Percentiles rank a stretch among this genome's conserved stretches.
Evolutionary conservation across 805 yeast genomes (phyloP).

Genomic region (Torulaspora franciscae): DNA sequence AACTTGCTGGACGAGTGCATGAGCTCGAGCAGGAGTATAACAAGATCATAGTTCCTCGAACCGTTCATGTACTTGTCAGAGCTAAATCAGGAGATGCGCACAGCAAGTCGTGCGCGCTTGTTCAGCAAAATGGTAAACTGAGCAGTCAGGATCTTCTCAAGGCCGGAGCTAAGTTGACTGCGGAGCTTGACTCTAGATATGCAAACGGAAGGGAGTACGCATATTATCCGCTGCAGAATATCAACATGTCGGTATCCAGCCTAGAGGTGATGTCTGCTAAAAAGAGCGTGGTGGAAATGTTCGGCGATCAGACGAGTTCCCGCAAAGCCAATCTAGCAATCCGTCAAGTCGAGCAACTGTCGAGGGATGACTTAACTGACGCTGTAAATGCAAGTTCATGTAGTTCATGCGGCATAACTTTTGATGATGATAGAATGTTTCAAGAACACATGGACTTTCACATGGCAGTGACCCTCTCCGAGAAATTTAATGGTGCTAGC

Average conservation of each 20-base stretch:
- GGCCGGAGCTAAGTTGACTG: constrained; percentile 39
- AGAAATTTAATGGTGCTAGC: constrained; percentile 38
- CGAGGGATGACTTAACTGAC: background rate
- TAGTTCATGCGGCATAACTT: constrained; percentile 19
- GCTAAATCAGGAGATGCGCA: constrained; percentile 23
- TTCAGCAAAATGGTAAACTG: constrained; percentile 7
- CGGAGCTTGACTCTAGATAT: constrained; percentile 37
- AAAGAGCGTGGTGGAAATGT: constrained; percentile 33
- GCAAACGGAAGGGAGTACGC: constrained; percentile 21
- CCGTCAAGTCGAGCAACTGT: background rate
- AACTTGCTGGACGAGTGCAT: constrained; percentile 59
- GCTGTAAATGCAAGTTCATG: constrained; percentile 12
- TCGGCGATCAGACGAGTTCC: constrained; percentile 24
- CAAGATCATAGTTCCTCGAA: constrained; percentile 42
- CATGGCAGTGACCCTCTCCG: constrained; percentile 46
- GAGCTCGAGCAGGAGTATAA: constrained; percentile 64
- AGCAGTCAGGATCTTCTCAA: constrained; percentile 28
- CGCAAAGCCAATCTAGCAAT: background rate
- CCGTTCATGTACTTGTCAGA: constrained; percentile 40
- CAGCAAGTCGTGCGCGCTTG: constrained; percentile 24
- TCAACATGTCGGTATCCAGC: constrained; percentile 50
- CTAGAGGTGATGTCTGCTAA: constrained; percentile 44
- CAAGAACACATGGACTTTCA: constrained; percentile 54
- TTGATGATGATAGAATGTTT: constrained; percentile 16
- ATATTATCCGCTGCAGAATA: constrained; percentile 46